Percentiles rank a stretch among this genome's conserved stretches.
phyloP scores from a whole-genome alignment of 805 yeast genomes.

The Helenozyma baotianmanensis region DNA sequence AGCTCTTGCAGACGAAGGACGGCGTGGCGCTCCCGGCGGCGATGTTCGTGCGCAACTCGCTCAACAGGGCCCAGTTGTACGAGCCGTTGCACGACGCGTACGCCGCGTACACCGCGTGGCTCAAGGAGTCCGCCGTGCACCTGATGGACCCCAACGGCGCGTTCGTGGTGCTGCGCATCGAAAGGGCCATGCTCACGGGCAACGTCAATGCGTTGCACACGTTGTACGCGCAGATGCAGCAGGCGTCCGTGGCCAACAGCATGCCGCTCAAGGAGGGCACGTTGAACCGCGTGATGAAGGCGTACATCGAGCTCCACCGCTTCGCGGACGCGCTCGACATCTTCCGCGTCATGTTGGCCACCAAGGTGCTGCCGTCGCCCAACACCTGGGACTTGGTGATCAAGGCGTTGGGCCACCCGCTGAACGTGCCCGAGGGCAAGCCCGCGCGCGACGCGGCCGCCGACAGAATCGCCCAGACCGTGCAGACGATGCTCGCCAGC shows the following conservation, averaged over 20 bases:
- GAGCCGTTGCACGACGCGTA: constrained; percentile 6
- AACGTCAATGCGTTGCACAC: constrained; percentile 17
- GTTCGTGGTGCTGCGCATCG: constrained; percentile 19
- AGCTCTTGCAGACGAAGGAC: constrained; percentile 23
- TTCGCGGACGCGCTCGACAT: constrained; percentile 37
- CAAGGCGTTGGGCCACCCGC: constrained; percentile 41
- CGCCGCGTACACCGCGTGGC: not conserved
- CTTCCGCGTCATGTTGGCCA: constrained; percentile 46
- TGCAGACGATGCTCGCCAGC: constrained; percentile 26
- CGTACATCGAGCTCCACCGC: constrained; percentile 33
- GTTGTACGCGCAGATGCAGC: constrained; percentile 23
- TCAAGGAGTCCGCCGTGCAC: constrained; percentile 13
- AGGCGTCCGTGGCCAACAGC: constrained; percentile 21
- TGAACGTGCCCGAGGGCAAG: constrained; percentile 18
- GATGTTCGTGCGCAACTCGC: constrained; percentile 15
- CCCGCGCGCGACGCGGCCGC: constrained; percentile 15
- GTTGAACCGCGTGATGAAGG: constrained; percentile 42
- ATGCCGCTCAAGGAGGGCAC: constrained; percentile 37
- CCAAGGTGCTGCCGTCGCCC: constrained; percentile 39
- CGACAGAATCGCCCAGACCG: constrained; percentile 23
- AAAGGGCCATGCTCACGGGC: constrained; percentile 15
- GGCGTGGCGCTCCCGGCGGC: constrained; percentile 16
- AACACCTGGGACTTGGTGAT: constrained; percentile 58
- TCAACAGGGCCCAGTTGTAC: constrained; percentile 13
- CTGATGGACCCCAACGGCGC: constrained; percentile 33